These are phyloP conservation scores for Sporisorium exsertum DNA, from an alignment of 1,284 basidiomycete genomes.

Conservation along the genomic window DNA sequence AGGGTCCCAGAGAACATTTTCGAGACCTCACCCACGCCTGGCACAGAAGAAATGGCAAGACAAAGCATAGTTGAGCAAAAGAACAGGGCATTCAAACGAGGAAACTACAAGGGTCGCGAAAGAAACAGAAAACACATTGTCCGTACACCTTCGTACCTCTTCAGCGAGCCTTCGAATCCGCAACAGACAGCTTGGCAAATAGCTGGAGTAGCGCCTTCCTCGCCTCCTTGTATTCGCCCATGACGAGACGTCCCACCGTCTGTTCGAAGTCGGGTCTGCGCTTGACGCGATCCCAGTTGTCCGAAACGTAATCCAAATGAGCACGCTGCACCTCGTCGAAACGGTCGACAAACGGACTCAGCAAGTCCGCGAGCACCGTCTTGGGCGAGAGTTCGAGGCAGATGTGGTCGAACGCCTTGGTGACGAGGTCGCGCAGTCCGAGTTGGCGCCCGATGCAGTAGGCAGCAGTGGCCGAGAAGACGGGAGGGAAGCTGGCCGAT, in stretches of 20 bases:
- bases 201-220: conserved; percentile 55
- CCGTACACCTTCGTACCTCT: neutral
- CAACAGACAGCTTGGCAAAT: conserved; percentile 52
- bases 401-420: conserved; percentile 56
- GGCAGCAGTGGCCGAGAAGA: conserved; percentile 52
- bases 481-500: conserved; percentile 43
- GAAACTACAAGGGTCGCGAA: neutral
- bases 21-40: too few species aligned
- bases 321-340: conserved; percentile 57
- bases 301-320: conserved; percentile 53
- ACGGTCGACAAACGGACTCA: conserved; percentile 58
- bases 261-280: conserved; percentile 54
- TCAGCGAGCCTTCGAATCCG: neutral
- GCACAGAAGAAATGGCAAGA: neutral
- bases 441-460: conserved; percentile 59
- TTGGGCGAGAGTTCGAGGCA: conserved; percentile 43
- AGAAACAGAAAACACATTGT: neutral
- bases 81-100: neutral
- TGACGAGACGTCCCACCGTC: conserved; percentile 48
- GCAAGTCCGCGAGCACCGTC: conserved; percentile 52
- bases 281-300: conserved; percentile 59
- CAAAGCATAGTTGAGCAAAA: neutral
- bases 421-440: conserved; percentile 45
- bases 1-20: too few species aligned
- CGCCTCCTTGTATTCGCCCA: conserved; percentile 50